Evolutionary conservation across 2,329 filamentous ascomycete genomes (phyloP).

Genomic region (Pseudogymnoascus verrucosus): DNA sequence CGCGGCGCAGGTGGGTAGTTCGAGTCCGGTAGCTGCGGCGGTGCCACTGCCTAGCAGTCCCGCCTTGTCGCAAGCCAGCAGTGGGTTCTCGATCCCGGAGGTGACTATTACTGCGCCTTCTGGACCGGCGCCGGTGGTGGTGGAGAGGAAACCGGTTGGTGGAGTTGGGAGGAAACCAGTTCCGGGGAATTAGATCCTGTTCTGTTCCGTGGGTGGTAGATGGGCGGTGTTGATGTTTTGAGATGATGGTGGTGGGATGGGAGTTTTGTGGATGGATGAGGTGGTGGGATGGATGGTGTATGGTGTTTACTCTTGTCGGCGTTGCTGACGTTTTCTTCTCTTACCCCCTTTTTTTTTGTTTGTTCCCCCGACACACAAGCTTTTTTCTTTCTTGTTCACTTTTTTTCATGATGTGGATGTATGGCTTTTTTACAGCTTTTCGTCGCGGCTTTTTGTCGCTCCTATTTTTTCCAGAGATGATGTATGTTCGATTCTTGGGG

Average conservation of each 20-base stretch:
- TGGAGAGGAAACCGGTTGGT: constrained; percentile 11
- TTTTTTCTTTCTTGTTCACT: neutral
- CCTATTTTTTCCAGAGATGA: neutral
- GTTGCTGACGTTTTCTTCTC: neutral
- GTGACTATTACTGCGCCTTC: constrained; percentile 13
- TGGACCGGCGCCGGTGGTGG: neutral
- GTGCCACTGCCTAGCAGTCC: constrained; percentile 17
- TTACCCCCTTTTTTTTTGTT: neutral
- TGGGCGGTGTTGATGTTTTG: too few species aligned
- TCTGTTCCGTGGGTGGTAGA: neutral
- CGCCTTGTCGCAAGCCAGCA: constrained; percentile 19
- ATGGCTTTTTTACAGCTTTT: neutral
- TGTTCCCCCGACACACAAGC: neutral
- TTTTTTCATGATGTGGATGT: neutral
- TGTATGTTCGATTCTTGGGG: too few species aligned
- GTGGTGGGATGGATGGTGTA: neutral
- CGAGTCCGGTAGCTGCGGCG: constrained; percentile 11
- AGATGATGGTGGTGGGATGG: neutral
- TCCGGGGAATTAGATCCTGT: constrained; percentile 24
- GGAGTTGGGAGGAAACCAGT: constrained; percentile 25
- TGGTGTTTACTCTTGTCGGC: neutral
- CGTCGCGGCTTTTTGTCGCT: neutral
- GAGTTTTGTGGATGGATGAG: neutral
- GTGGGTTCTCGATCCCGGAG: neutral
- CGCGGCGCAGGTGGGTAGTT: constrained; percentile 5